Base-by-base conservation (phyloP, 1,139 yeast genomes). In the Suhomyces yuchorum region DNA sequence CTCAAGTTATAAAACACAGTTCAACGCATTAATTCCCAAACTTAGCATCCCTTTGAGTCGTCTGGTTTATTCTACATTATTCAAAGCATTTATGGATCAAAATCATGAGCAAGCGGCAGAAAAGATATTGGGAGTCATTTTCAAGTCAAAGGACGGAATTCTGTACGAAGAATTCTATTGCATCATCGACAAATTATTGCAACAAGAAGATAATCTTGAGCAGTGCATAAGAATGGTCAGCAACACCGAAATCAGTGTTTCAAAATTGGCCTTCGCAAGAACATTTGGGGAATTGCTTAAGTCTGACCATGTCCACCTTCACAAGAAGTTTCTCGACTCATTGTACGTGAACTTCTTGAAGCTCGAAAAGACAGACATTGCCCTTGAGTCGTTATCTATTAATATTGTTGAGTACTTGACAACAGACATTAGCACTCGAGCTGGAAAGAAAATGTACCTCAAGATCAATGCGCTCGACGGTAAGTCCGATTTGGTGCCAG, bases 41-140 rank as follows among this genome's bases (percentile, higher is more conserved):
- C 48, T 72, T 9, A 46, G 44, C 12, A 59, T 67, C 2, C 78
- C 77, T 6, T 52, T 72, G 19, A 53, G 60, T 30, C 56, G 77
- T 35, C 64, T 62, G 56, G 63, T 73, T 1, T 57, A 73, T n/a
- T 67, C 75, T 3, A 63, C 63, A 46, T 59, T 75, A 33, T 65
- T 74, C 41, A 56, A 57, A n/a, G 58, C 66, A 2, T 71, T 71
- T 46, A 47, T 71, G 36, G 34, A 40, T 8, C 66, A 60, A 39
- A 61, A 64, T 34, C 64, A 65, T 42, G 67, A 65, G 37, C 50
- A 49, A 2, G 71, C 66, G 14, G 64, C 76, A 0, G 68, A 70
- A 37, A 62, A 56, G 49, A 57, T 70, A 24, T 57, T 71, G 28
- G 64, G 62, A 44, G 56, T 66, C 4, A 70, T 75, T 11, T 59